Evolutionary conservation across 768 basidiomycete species (phyloP).

Genomic region (Paxillus ammoniavirescens): DNA sequence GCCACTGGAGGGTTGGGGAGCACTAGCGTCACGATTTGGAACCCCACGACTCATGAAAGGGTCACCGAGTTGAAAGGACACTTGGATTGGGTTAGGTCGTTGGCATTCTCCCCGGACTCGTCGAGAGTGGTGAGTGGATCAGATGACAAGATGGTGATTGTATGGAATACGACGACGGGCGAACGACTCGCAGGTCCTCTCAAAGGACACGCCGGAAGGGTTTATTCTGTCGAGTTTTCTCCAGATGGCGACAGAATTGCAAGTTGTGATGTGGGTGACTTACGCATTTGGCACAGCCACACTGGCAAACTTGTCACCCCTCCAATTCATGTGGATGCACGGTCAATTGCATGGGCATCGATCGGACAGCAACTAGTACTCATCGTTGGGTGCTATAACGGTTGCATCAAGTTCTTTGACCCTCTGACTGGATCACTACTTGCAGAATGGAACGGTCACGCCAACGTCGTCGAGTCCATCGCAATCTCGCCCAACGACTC

Average conservation of each 20-base stretch:
- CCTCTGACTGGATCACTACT: not conserved
- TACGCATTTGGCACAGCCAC: not conserved
- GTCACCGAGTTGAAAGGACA: not conserved
- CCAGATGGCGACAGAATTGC: slow-evolving; percentile 2
- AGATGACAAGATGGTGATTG: not conserved
- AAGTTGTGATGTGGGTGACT: not conserved
- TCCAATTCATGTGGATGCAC: no score
- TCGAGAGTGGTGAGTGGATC: not conserved
- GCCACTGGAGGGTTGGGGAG: no score
- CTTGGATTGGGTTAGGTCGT: not conserved
- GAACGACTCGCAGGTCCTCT: slow-evolving; percentile 1
- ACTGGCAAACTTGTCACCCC: not conserved
- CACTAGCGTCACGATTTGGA: slow-evolving; percentile 8
- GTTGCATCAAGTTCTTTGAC: not conserved
- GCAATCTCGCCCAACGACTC: slow-evolving; percentile 9
- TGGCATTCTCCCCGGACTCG: not conserved
- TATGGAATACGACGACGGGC: slow-evolving; percentile 3
- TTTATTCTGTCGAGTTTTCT: slow-evolving; percentile 1
- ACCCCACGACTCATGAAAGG: not conserved
- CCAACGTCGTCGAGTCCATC: slow-evolving; percentile 2
- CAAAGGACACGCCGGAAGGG: not conserved
- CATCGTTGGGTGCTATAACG: not conserved
- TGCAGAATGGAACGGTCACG: slow-evolving; percentile 8
- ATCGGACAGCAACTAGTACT: not conserved
- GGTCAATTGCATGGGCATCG: slow-evolving; percentile 3